These are phyloP conservation scores for Tetrahymena borealis DNA, from an alignment of 73 alveolate genomes.

Conservation along the genomic window DNA sequence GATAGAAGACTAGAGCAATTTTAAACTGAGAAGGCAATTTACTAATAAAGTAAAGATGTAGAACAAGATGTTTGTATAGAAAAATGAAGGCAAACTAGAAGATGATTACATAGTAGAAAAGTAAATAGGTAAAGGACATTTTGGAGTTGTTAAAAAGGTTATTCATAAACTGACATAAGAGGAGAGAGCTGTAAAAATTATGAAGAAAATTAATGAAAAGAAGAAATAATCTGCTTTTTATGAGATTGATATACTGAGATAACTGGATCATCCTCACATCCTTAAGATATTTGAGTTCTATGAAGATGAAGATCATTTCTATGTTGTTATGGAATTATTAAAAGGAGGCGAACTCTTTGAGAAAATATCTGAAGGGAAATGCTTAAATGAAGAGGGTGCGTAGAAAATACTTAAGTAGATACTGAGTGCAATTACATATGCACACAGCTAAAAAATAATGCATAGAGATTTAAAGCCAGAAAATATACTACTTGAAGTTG, in stretches of 20 bases:
- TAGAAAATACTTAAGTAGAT: background rate
- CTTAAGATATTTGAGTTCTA: conserved; percentile 25
- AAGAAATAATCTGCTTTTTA: background rate
- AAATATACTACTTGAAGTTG: conserved; percentile 23
- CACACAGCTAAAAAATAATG: conserved; percentile 32
- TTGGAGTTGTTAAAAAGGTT: background rate
- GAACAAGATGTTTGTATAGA: background rate
- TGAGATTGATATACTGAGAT: conserved; percentile 14
- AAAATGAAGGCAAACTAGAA: background rate
- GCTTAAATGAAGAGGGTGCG: background rate
- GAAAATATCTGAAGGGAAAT: background rate
- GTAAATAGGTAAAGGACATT: background rate
- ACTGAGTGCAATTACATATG: background rate
- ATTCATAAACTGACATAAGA: background rate
- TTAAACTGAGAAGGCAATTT: background rate
- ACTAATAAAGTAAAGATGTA: background rate
- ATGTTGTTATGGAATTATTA: conserved; percentile 21
- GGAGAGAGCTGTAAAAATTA: background rate
- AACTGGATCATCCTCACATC: conserved; percentile 31
- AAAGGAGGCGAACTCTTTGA: conserved; percentile 46
- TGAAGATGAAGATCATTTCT: conserved; percentile 18
- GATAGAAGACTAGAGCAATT: too few species aligned
- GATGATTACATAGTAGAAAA: background rate
- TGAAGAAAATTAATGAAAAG: background rate
- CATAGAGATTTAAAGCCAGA: conserved; percentile 43